phyloP scores from a whole-genome alignment of 2,329 filamentous ascomycete genomes.

The Alternaria sp. region DNA sequence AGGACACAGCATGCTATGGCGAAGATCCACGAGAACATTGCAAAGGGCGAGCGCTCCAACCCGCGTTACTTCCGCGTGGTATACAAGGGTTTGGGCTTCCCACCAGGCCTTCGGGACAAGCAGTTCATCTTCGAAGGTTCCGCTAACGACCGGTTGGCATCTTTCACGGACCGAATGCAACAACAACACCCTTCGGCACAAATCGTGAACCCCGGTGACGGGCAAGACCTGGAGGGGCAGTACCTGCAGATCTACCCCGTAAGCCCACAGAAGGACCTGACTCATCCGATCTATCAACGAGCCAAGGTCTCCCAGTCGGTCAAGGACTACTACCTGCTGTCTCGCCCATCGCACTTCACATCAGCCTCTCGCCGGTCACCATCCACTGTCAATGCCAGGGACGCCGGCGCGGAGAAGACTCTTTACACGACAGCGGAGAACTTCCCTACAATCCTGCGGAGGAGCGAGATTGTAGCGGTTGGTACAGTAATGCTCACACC shows the following conservation, averaged over 20 bases:
- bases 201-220: constrained; percentile 71
- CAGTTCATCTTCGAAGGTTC: constrained; percentile 90
- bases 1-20: constrained; percentile 89
- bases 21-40: constrained; percentile 86
- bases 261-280: constrained; percentile 79
- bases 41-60: constrained; percentile 77
- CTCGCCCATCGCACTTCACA: constrained; percentile 79
- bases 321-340: constrained; percentile 83
- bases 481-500: constrained; percentile 72
- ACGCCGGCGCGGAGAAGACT: constrained; percentile 82
- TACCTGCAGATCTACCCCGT: constrained; percentile 84
- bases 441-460: constrained; percentile 88
- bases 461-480: constrained; percentile 79
- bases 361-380: constrained; percentile 75
- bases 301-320: constrained; percentile 82
- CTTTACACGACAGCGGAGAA: constrained; percentile 82
- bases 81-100: constrained; percentile 90
- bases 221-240: constrained; percentile 87
- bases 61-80: constrained; percentile 91
- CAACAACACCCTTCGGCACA: constrained; percentile 87
- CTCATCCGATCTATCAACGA: constrained; percentile 84
- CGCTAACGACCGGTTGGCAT: constrained; percentile 74
- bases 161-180: constrained; percentile 90
- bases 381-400: constrained; percentile 67
- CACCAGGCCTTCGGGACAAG: constrained; percentile 80